Base-by-base conservation (phyloP, 2,329 filamentous ascomycete species). In the Metarhizium guizhouense region DNA sequence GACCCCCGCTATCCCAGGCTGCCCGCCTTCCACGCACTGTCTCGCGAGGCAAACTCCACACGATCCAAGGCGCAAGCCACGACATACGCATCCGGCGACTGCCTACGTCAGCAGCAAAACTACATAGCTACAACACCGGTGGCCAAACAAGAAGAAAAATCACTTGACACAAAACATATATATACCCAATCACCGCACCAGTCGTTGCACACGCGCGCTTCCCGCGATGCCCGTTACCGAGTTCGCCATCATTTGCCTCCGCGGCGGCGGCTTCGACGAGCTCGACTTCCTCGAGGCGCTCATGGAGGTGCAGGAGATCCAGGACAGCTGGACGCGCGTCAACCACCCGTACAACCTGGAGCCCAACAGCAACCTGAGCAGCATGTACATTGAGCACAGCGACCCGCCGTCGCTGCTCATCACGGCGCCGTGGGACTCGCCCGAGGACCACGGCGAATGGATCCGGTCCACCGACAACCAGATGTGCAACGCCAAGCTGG, bases 381-480 rank as follows among this genome's bases (percentile, higher is more conserved):
- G 66, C 45, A 66, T 69, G 56, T 71, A 68, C 56, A 62, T 70
- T 34, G 67, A 64, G 45, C 68, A 70, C 20, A 66, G 69, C 29
- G 66, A 74, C 54, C 68, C 69, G 11, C 63, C 68, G 2, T 61
- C 64, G 32, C 57, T 75, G n/a, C 65, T 79, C 59, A 67, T 79
- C 59, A 73, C 72, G 4, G 72, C 76, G 18, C 68, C 71, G 11
- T 79, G 76, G 77, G 67, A 71, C 54, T 74, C 71, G 0, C 67
- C 69, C 20, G 69, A 67, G 14, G 70, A 69, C 5, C 75, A 79
- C 56, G 58, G 57, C 50, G 59, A 69, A 52, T 80, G 77, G 76
- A 71, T 77, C 51, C 64, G 66, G 48, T 74, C 71, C 52, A 59
- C 65, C 3, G 72, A 72, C 36, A 78, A 79, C 61, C 58, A 67